Conservation (phyloP, 2,329 filamentous ascomycete genomes). For the Ophiostoma ulmi region DNA sequence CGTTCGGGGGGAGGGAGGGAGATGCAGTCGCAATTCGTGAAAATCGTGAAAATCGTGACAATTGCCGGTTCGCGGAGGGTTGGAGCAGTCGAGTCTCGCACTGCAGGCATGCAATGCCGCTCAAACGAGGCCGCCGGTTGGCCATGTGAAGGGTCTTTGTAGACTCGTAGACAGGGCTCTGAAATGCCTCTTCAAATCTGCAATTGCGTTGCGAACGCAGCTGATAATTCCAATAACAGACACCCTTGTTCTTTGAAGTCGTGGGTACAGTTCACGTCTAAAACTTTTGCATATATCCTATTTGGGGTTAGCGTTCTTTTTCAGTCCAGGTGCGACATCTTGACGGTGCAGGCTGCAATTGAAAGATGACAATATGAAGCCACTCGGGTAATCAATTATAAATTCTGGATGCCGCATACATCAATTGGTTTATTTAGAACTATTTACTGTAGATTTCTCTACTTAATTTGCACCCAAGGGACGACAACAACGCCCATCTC, state of each 20-base stretch:
- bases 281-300: conserved; percentile 21
- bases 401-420: neutral
- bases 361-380: neutral
- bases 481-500: no score
- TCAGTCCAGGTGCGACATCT: neutral
- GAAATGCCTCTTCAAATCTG: neutral
- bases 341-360: neutral
- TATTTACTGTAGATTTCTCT: no score
- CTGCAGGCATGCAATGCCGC: conserved; percentile 25
- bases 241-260: neutral
- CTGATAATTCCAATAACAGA: neutral
- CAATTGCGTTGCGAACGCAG: neutral
- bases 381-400: neutral
- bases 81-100: conserved; percentile 21
- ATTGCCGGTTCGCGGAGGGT: neutral
- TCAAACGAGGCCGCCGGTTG: conserved; percentile 9
- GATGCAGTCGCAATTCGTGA: neutral
- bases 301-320: conserved; percentile 14
- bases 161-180: neutral
- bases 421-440: neutral
- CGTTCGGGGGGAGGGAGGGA: neutral
- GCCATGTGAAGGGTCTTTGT: conserved; percentile 10
- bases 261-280: neutral
- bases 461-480: no score
- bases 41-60: neutral